phyloP scores from a whole-genome alignment of 441 rosid species.

The Adansonia rubrostipa region DNA sequence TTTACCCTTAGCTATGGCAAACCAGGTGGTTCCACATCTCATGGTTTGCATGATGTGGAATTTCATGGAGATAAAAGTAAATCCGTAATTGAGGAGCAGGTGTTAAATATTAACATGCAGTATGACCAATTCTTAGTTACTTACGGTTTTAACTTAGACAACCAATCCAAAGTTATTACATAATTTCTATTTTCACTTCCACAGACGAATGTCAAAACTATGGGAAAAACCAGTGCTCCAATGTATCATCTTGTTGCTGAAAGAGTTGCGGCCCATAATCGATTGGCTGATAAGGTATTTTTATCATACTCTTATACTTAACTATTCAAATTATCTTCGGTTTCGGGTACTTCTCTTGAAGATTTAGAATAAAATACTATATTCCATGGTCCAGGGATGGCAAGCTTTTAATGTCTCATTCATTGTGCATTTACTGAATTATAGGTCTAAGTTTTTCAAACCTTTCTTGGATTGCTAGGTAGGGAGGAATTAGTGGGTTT shows the following conservation, averaged over 20 bases:
- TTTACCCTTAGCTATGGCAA: slow-evolving; percentile 45
- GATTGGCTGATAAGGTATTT: slow-evolving; percentile 46
- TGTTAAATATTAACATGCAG: slow-evolving; percentile 34
- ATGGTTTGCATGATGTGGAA: slow-evolving; percentile 43
- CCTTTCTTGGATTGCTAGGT: background rate
- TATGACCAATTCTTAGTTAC: slow-evolving; percentile 8
- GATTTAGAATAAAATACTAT: background rate
- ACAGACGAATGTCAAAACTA: slow-evolving; percentile 42
- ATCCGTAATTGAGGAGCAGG: slow-evolving; percentile 56
- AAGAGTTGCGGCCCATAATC: slow-evolving; percentile 33
- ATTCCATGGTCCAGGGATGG: background rate
- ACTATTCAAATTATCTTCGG: background rate
- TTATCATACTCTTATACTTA: background rate
- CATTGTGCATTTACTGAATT: slow-evolving; percentile 3
- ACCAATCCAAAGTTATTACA: slow-evolving; percentile 2
- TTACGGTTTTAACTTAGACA: slow-evolving; percentile 16
- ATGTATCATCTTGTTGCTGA: slow-evolving; percentile 37
- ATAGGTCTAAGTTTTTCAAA: background rate
- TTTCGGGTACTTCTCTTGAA: background rate
- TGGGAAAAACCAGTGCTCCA: slow-evolving; percentile 35
- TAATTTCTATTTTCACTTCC: slow-evolving; percentile 26
- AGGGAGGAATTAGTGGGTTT: background rate
- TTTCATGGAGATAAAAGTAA: slow-evolving; percentile 46
- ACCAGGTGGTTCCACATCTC: slow-evolving; percentile 49
- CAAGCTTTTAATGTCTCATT: slow-evolving; percentile 1